Base-by-base conservation (phyloP, 1,284 basidiomycete species). In the Ustilago curta region DNA sequence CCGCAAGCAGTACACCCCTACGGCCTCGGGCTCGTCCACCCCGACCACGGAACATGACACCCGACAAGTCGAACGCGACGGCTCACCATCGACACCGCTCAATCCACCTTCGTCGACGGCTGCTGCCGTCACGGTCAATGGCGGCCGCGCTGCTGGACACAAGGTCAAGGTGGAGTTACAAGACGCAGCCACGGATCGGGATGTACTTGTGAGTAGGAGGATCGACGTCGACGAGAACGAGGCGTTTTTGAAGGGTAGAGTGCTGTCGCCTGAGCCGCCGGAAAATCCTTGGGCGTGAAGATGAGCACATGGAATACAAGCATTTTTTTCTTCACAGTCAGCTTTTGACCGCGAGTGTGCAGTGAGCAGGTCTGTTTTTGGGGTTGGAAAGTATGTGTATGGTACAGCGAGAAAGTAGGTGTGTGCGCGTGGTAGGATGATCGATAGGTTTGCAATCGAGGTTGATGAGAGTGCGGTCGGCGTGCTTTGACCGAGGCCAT, bases 1-100 rank as follows among this genome's bases (percentile, higher is more conserved):
- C 40, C 61, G 69, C 35, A 75, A 74, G 51, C 62, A 77, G 45
- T 81, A 75, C 57, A 60, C 70, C 4, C 71, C 71, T 6, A 58
- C 64, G 14, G 43, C 54, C 25, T 67, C 59, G 2, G 51, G 55
- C 51, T 45, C 52, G 11, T 52, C 59, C 19, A 63, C 72, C 0
- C 67, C 72, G 1, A 40, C 27, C 6, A 31, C 42, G 43, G 63
- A 70, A 32, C 19, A 11, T 19, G 40, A 43, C 1, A 12, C n/a
- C 8, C 21, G 8, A 0, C 1, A 51, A 2, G 18, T 63, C 21
- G 45, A 69, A 29, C 39, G 59, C 29, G 59, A 62, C 8, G 59
- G 59, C 0, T 59, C 66, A 6, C 45, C 55, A 0, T 54, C 43
- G 3, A 69, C 66, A 14, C 59, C 66, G 12, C 66, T 69, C 59